Evolutionary conservation across 371 early-diverging fungal genomes (phyloP).

Genomic region (Haplosporangium sp.): DNA sequence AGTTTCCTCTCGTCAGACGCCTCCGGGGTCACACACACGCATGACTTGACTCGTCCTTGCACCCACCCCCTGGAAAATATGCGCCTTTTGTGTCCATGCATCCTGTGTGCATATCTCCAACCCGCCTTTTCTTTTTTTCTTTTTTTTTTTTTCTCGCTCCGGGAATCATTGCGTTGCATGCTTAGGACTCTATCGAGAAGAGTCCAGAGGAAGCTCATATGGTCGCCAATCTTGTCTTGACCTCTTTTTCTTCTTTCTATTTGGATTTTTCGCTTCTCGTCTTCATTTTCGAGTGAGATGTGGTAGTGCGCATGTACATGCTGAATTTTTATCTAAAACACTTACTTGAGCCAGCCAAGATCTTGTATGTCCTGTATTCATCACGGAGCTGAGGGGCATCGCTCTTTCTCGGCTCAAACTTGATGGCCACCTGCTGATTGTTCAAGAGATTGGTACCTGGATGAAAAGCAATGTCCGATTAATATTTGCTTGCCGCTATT

Average conservation of each 20-base stretch:
- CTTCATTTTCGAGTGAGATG: too few species aligned
- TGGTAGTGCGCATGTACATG: not conserved
- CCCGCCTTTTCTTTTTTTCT: not conserved
- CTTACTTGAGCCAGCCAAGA: slow-evolving; percentile 80
- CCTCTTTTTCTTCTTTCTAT: too few species aligned
- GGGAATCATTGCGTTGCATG: not conserved
- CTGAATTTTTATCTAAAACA: not conserved
- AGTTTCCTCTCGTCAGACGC: too few species aligned
- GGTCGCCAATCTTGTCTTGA: too few species aligned
- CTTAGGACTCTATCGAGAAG: not conserved
- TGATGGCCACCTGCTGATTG: slow-evolving; percentile 90
- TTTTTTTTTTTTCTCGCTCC: not conserved
- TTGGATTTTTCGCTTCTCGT: too few species aligned
- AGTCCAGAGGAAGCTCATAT: not conserved
- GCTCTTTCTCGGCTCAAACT: slow-evolving; percentile 93
- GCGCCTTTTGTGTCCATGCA: too few species aligned
- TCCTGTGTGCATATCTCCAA: not conserved
- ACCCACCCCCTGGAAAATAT: too few species aligned
- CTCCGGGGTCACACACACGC: too few species aligned
- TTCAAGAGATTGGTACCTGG: slow-evolving; percentile 77
- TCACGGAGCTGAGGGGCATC: slow-evolving; percentile 96
- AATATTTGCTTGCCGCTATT: too few species aligned
- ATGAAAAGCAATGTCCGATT: too few species aligned
- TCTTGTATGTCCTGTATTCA: slow-evolving; percentile 93
- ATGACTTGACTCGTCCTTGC: too few species aligned